Evolutionary conservation across 305 asterid species (phyloP).

Genomic region (Plantago rigida): DNA sequence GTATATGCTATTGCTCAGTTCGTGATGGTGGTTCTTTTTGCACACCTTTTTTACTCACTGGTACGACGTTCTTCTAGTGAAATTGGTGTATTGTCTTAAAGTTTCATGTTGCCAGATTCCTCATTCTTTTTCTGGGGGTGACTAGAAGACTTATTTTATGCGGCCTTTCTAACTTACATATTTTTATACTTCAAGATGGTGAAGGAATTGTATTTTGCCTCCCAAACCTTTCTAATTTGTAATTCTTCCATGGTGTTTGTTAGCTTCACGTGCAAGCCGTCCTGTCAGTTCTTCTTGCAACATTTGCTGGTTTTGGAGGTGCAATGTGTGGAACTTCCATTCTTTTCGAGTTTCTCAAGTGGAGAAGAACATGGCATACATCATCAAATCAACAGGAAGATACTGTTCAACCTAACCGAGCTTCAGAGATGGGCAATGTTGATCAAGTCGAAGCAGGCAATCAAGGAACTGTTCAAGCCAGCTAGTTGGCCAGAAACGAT

Average conservation of each 20-base stretch:
- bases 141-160: too few species aligned
- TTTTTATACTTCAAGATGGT: too few species aligned
- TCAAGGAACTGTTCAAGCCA: conserved; percentile 27
- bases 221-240: too few species aligned
- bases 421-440: conserved; percentile 31
- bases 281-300: conserved; percentile 69
- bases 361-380: conserved; percentile 41
- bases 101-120: too few species aligned
- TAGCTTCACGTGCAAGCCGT: conserved; percentile 79
- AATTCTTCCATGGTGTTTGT: too few species aligned
- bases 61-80: conserved; percentile 37
- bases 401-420: conserved; percentile 33
- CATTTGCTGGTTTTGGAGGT: conserved; percentile 90
- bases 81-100: not conserved
- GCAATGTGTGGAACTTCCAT: conserved; percentile 78
- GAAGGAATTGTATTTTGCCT: too few species aligned
- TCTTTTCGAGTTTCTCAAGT: conserved; percentile 56
- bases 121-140: too few species aligned
- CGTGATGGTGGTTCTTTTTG: conserved; percentile 64
- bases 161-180: too few species aligned
- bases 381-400: conserved; percentile 33
- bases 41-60: conserved; percentile 71
- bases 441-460: conserved; percentile 27
- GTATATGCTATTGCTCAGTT: conserved; percentile 69
- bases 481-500: conserved; percentile 14